Conservation (phyloP, 164 flowering plant genomes). For the Berberis vulgaris region DNA sequence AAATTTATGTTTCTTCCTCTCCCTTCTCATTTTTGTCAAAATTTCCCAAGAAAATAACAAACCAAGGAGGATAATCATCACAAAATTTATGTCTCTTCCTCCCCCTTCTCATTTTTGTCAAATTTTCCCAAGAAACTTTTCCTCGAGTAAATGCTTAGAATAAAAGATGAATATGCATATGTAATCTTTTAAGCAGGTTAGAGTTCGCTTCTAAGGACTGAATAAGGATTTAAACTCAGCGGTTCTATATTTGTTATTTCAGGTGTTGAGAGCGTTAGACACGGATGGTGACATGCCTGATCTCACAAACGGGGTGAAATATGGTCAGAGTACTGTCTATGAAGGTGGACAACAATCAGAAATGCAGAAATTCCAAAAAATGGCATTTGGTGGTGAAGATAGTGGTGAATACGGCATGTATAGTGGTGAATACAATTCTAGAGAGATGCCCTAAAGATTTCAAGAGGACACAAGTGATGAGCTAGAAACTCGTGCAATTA, state of each 20-base stretch:
- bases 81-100: too few species aligned
- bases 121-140: too few species aligned
- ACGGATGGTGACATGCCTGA: constrained; percentile 33
- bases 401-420: constrained; percentile 23
- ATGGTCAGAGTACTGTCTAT: constrained; percentile 42
- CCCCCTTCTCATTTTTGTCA: too few species aligned
- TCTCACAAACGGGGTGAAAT: constrained; percentile 48
- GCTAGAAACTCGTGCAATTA: constrained; percentile 15
- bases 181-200: too few species aligned
- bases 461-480: constrained; percentile 20
- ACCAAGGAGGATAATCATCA: too few species aligned
- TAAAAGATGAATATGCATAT: too few species aligned
- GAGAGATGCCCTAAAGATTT: constrained; percentile 9
- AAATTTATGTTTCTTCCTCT: too few species aligned
- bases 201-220: too few species aligned
- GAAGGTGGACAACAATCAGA: constrained; percentile 37
- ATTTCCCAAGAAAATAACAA: too few species aligned
- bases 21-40: too few species aligned
- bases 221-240: too few species aligned
- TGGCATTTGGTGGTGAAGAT: constrained; percentile 29
- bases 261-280: constrained; percentile 55
- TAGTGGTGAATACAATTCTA: constrained; percentile 11
- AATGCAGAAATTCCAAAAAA: constrained; percentile 30
- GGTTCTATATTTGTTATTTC: neutral
- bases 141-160: too few species aligned